Conservation (phyloP, 2,329 filamentous ascomycete genomes). For the Sporothrix pallida region DNA sequence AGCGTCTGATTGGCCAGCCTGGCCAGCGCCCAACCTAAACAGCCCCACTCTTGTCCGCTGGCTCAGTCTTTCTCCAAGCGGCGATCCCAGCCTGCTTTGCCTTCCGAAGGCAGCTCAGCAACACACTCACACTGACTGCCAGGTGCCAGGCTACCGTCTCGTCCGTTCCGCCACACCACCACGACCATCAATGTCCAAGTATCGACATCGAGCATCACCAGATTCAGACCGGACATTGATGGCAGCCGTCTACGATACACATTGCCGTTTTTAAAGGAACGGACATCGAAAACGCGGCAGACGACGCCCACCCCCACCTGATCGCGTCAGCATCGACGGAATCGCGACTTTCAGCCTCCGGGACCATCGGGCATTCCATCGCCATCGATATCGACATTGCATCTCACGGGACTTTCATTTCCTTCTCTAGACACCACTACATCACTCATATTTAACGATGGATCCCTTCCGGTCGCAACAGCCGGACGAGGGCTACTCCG, state of each 20-base stretch:
- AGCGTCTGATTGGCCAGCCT: constrained; percentile 1
- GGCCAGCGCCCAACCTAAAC: neutral
- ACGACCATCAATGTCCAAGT: neutral
- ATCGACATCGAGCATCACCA: neutral
- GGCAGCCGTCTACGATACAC: neutral
- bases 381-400: neutral
- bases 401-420: neutral
- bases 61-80: neutral
- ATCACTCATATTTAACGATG: constrained; percentile 26
- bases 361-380: neutral
- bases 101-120: neutral
- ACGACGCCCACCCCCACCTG: neutral
- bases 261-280: too few species aligned
- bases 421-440: neutral
- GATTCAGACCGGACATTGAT: neutral
- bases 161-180: neutral
- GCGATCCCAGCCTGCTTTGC: neutral
- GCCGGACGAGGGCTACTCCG: constrained; percentile 86
- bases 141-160: constrained; percentile 13
- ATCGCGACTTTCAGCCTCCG: neutral
- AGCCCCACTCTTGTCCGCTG: constrained; percentile 2
- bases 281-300: too few species aligned
- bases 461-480: constrained; percentile 49
- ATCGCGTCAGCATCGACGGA: constrained; percentile 3
- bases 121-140: neutral